phyloP scores from a whole-genome alignment of 306 rosid genomes.

The Dicorynia guianensis region DNA sequence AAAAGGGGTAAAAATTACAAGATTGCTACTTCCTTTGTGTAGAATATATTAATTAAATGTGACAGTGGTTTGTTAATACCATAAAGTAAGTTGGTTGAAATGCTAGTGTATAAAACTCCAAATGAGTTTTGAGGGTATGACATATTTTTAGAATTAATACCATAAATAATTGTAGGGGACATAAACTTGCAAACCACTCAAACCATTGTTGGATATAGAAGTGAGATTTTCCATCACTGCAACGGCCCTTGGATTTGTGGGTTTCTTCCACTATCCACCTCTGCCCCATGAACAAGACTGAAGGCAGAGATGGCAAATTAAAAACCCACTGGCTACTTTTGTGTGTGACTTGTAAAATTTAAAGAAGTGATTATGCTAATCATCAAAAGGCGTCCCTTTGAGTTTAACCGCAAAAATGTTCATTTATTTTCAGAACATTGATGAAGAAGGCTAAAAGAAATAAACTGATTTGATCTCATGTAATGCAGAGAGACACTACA shows the following conservation, averaged over 20 bases:
- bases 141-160: too few species aligned
- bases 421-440: slow-evolving; percentile 15
- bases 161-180: too few species aligned
- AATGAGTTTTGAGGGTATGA: too few species aligned
- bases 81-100: not conserved
- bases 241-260: not conserved
- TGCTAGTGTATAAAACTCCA: not conserved
- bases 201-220: not conserved
- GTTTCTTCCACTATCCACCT: not conserved
- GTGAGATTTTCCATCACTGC: not conserved
- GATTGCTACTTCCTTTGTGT: not conserved
- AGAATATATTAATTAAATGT: not conserved
- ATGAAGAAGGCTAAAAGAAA: not conserved
- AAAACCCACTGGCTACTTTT: slow-evolving; percentile 18
- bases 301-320: not conserved
- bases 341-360: not conserved
- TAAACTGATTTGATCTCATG: slow-evolving; percentile 33
- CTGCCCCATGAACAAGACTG: slow-evolving; percentile 15
- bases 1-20: not conserved
- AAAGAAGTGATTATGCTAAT: not conserved
- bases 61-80: not conserved
- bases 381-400: not conserved
- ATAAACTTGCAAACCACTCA: too few species aligned
- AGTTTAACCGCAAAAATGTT: not conserved
- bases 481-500: slow-evolving; percentile 89